Conservation (phyloP, 2,329 filamentous ascomycete genomes). For the Zymoseptoria passerinii region DNA sequence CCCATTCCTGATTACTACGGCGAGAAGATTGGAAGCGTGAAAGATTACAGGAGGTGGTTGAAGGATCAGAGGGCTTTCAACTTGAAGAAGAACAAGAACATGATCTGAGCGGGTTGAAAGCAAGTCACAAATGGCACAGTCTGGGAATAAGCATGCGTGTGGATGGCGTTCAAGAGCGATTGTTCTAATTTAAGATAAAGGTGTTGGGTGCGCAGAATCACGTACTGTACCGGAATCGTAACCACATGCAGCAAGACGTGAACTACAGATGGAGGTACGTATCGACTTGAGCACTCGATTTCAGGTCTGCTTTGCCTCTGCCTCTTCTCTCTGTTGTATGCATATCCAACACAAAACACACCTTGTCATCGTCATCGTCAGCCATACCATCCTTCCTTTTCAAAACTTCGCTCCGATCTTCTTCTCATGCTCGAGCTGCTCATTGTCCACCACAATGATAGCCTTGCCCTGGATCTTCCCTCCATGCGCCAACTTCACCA, state of each 20-base stretch:
- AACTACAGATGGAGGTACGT: background rate
- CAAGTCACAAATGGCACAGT: background rate
- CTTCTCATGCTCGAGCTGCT: conserved; percentile 40
- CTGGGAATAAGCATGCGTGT: background rate
- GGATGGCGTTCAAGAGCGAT: background rate
- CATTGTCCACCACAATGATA: conserved; percentile 44
- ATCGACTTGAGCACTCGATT: background rate
- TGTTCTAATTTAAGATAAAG: background rate
- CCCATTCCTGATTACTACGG: conserved; percentile 97
- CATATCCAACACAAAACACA: background rate
- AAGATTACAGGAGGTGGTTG: conserved; percentile 87
- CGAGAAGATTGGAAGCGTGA: conserved; percentile 92
- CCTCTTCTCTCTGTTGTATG: background rate
- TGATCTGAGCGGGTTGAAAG: conserved; percentile 40
- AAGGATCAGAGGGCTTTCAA: conserved; percentile 97
- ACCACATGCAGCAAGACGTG: background rate
- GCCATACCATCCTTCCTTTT: background rate
- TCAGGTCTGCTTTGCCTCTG: background rate
- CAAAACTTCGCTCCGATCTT: conserved; percentile 30
- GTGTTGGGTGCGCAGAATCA: background rate
- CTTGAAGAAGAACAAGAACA: conserved; percentile 65
- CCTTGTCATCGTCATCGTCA: background rate
- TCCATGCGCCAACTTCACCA: conserved; percentile 41
- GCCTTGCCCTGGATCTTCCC: conserved; percentile 50
- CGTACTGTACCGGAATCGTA: background rate